Percentiles rank a stretch among this genome's conserved stretches.
These are phyloP conservation scores for Hypoxylon sp. DNA, from an alignment of 2,329 filamentous ascomycete genomes.

Conservation along the genomic window DNA sequence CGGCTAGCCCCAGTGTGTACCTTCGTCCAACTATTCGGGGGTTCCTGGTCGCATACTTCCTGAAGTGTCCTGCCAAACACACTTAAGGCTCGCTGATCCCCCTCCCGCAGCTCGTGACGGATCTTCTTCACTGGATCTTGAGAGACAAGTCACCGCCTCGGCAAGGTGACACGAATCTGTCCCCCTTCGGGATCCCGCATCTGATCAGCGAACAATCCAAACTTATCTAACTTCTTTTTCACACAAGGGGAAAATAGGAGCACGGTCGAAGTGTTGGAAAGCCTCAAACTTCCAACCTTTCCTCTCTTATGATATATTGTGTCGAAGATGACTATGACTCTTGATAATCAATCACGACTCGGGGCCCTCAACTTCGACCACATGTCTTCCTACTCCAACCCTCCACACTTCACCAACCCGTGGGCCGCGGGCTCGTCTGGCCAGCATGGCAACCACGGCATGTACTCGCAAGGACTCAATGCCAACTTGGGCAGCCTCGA, in stretches of 20 bases:
- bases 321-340: constrained; percentile 90
- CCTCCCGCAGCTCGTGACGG: constrained; percentile 58
- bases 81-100: constrained; percentile 75
- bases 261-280: constrained; percentile 46
- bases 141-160: constrained; percentile 54
- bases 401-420: constrained; percentile 90
- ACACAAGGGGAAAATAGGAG: constrained; percentile 38
- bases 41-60: constrained; percentile 57
- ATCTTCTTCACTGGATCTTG: constrained; percentile 56
- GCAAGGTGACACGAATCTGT: constrained; percentile 61
- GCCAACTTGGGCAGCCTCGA: constrained; percentile 71
- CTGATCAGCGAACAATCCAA: constrained; percentile 65
- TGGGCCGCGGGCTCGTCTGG: constrained; percentile 77
- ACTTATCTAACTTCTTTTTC: constrained; percentile 45
- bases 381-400: constrained; percentile 76
- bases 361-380: constrained; percentile 84
- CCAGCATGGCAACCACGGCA: constrained; percentile 69
- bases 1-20: constrained; percentile 59
- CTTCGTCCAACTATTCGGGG: constrained; percentile 52
- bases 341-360: constrained; percentile 90
- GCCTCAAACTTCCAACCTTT: constrained; percentile 47
- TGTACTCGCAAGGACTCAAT: constrained; percentile 74
- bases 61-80: constrained; percentile 59
- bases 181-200: constrained; percentile 63
- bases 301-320: constrained; percentile 44